phyloP scores from a whole-genome alignment of 1,284 basidiomycete genomes.

The Cronartium quercuum region DNA sequence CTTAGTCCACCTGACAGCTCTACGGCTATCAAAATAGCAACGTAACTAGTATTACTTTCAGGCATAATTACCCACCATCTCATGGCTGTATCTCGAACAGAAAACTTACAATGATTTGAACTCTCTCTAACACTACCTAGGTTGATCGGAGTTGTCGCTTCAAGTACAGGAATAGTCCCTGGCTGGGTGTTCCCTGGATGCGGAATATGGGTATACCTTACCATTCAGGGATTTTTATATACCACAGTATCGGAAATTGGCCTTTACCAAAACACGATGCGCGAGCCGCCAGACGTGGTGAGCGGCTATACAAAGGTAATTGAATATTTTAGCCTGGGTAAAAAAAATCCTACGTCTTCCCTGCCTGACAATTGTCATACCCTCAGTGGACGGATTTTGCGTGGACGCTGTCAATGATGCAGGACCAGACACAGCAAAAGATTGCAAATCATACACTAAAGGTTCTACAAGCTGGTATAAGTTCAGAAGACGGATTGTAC shows the following conservation, averaged over 20 bases:
- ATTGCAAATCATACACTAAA: constrained; percentile 15
- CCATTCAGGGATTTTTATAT: constrained; percentile 29
- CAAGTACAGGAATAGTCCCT: constrained; percentile 24
- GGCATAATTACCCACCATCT: too few relatives aligned
- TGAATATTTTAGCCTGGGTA: not conserved
- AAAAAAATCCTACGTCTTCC: not conserved
- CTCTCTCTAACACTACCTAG: not conserved
- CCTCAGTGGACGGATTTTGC: constrained; percentile 34
- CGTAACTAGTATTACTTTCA: not conserved
- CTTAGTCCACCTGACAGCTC: constrained; percentile 13
- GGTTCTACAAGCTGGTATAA: constrained; percentile 29
- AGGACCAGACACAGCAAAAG: constrained; percentile 19
- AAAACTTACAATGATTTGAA: too few relatives aligned
- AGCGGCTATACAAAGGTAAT: constrained; percentile 38
- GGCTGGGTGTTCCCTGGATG: constrained; percentile 23
- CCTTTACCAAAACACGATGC: constrained; percentile 20
- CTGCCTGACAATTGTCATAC: not conserved
- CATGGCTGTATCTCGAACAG: too few relatives aligned
- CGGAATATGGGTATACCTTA: constrained; percentile 34
- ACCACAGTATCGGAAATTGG: constrained; percentile 35
- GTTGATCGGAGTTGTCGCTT: not conserved
- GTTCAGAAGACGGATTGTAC: constrained; percentile 25
- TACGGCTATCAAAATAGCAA: constrained; percentile 16
- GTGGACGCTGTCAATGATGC: constrained; percentile 18
- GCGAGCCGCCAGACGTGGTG: constrained; percentile 30